Evolutionary conservation across 2,329 filamentous ascomycete species (phyloP).

Genomic region (Atkinsonella texensis): DNA sequence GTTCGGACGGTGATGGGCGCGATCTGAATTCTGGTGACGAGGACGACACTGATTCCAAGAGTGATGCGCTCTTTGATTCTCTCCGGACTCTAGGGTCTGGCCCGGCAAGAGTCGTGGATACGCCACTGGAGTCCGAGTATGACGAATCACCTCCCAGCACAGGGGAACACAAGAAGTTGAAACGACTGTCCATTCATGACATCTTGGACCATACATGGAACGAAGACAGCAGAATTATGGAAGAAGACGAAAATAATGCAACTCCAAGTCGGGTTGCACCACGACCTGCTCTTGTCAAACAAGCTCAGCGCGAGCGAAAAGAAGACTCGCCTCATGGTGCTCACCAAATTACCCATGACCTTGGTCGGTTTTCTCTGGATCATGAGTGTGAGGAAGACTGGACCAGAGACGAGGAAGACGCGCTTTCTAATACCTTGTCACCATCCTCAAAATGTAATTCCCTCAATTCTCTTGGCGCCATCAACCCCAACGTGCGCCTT

Average conservation of each 20-base stretch:
- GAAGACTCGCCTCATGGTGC: constrained; percentile 6
- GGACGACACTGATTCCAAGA: constrained; percentile 67
- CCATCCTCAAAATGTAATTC: constrained; percentile 40
- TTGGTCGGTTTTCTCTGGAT: constrained; percentile 42
- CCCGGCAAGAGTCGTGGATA: constrained; percentile 54
- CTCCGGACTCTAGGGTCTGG: constrained; percentile 58
- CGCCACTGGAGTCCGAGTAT: constrained; percentile 68
- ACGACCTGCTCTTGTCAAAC: constrained; percentile 13
- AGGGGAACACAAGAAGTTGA: constrained; percentile 38
- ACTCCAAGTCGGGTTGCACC: constrained; percentile 36
- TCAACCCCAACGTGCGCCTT: constrained; percentile 40
- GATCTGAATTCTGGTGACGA: constrained; percentile 59
- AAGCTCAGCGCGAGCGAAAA: neutral
- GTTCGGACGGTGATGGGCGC: constrained; percentile 56
- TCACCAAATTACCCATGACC: constrained; percentile 19
- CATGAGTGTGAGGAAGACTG: constrained; percentile 54
- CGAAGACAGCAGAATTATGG: constrained; percentile 43
- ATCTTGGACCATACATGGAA: constrained; percentile 45
- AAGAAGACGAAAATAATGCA: constrained; percentile 46
- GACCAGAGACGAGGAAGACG: constrained; percentile 41
- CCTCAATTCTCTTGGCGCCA: constrained; percentile 37
- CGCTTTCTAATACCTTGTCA: constrained; percentile 43
- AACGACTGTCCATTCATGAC: constrained; percentile 46
- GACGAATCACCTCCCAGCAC: constrained; percentile 61
- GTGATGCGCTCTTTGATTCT: constrained; percentile 68